Conservation (phyloP, 176 grass and related monocot genomes). For the Ensete ventricosum region DNA sequence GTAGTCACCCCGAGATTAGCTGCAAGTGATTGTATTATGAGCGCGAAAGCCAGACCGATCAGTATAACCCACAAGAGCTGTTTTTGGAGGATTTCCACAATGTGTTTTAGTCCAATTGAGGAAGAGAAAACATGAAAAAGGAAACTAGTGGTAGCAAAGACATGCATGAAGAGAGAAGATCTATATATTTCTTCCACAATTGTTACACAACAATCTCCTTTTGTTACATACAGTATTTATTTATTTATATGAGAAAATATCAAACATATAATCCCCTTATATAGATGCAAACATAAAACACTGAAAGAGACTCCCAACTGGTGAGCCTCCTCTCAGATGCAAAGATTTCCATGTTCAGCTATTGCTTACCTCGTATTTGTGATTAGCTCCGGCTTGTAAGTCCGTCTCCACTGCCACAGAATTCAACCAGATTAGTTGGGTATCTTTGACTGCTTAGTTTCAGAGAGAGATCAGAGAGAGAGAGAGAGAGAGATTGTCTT, state of each 20-base stretch:
- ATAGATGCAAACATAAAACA: too few species aligned
- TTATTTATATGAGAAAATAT: too few species aligned
- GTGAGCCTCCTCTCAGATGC: neutral
- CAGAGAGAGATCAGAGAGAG: neutral
- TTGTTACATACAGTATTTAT: too few species aligned
- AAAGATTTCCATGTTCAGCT: constrained; percentile 1
- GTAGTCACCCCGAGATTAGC: constrained; percentile 91
- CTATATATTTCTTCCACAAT: neutral
- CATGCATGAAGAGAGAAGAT: neutral
- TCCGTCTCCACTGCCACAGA: constrained; percentile 77
- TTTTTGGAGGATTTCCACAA: neutral
- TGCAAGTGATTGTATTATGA: constrained; percentile 78
- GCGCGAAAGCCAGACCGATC: constrained; percentile 70
- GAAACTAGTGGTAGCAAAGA: too few species aligned
- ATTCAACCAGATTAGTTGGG: constrained; percentile 14
- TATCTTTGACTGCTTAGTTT: neutral
- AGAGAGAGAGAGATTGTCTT: constrained; percentile 17
- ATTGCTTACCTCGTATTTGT: constrained; percentile 71
- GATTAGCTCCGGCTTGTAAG: constrained; percentile 75
- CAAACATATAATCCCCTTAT: too few species aligned
- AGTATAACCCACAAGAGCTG: constrained; percentile 94
- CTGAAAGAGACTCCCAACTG: too few species aligned
- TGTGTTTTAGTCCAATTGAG: neutral
- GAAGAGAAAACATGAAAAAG: neutral
- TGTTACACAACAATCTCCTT: too few species aligned